Conservation (phyloP, 345 rosid species). For the Syzygium jambos region DNA sequence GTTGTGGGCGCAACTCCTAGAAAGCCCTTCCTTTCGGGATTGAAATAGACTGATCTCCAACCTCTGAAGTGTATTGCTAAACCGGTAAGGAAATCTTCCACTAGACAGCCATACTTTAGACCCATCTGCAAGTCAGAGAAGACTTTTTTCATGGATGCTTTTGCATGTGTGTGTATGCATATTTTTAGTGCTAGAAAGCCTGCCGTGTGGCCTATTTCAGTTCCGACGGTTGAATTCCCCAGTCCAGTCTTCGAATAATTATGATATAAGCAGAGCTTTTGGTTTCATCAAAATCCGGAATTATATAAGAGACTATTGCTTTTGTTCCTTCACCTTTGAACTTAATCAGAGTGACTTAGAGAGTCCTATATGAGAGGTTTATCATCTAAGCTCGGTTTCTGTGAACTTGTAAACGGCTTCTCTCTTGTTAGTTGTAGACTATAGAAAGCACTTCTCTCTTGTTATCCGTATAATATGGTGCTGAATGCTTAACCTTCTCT, state of each 20-base stretch:
- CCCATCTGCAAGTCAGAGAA: slow-evolving; percentile 23
- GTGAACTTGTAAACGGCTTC: not conserved
- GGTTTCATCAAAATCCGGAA: not conserved
- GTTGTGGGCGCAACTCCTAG: slow-evolving; percentile 30
- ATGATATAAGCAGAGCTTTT: not conserved
- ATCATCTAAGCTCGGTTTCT: not conserved
- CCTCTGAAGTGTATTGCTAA: slow-evolving; percentile 27
- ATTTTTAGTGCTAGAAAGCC: not conserved
- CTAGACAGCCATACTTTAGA: slow-evolving; percentile 24
- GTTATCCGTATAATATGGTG: not conserved
- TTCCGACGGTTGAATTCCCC: not conserved
- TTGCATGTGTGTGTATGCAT: not conserved
- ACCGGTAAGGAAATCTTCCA: slow-evolving; percentile 37
- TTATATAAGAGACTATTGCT: not conserved
- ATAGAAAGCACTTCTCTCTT: not conserved
- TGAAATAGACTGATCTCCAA: slow-evolving; percentile 25
- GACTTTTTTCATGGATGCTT: not conserved
- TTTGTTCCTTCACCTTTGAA: not conserved
- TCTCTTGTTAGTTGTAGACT: not conserved
- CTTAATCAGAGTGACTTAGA: not conserved
- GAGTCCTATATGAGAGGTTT: not conserved
- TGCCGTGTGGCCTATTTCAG: not conserved
- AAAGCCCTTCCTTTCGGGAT: slow-evolving; percentile 28
- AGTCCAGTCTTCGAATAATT: not conserved
- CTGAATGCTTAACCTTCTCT: not conserved